Conservation (phyloP, 2,329 filamentous ascomycete genomes). For the Dothiorella sarmentorum region DNA sequence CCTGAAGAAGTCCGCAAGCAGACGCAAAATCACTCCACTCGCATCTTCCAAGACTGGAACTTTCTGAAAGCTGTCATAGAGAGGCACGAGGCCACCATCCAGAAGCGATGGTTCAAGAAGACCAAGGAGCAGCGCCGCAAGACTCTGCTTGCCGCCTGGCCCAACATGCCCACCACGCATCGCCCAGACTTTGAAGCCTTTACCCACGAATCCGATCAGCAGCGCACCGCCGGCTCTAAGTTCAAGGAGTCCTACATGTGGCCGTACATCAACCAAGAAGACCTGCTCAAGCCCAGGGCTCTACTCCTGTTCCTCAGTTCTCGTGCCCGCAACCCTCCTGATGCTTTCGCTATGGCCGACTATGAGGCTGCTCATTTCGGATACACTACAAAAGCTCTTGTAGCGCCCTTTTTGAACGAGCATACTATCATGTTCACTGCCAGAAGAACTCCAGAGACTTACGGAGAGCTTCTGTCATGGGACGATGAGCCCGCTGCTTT, state of each 20-base stretch:
- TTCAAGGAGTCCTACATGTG: slow-evolving; percentile 42
- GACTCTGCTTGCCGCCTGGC: slow-evolving; percentile 49
- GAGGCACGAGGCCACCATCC: slow-evolving; percentile 51
- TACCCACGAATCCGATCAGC: slow-evolving; percentile 21
- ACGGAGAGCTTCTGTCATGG: slow-evolving; percentile 39
- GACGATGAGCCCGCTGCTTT: slow-evolving; percentile 39
- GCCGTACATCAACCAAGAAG: slow-evolving; percentile 58
- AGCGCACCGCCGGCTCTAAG: neutral
- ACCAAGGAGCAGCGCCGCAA: slow-evolving; percentile 44
- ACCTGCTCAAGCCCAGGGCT: slow-evolving; percentile 44
- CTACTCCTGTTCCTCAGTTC: slow-evolving; percentile 54
- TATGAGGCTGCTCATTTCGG: slow-evolving; percentile 34
- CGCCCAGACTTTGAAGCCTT: slow-evolving; percentile 50
- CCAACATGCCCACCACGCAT: slow-evolving; percentile 48
- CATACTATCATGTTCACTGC: slow-evolving; percentile 37
- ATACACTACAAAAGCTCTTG: slow-evolving; percentile 22
- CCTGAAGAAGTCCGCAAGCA: slow-evolving; percentile 24
- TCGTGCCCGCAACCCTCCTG: slow-evolving; percentile 47
- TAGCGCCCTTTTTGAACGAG: slow-evolving; percentile 27
- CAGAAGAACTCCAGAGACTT: slow-evolving; percentile 30
- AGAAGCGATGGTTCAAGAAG: slow-evolving; percentile 56
- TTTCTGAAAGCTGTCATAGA: slow-evolving; percentile 43
- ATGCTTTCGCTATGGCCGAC: slow-evolving; percentile 49
- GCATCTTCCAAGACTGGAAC: slow-evolving; percentile 38
- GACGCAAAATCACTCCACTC: slow-evolving; percentile 22